A percentile compares a stretch with the other conserved stretches of the same genome.
Conservation (phyloP, 2,329 filamentous ascomycete genomes). For the Phaeomoniella chlamydospora region DNA sequence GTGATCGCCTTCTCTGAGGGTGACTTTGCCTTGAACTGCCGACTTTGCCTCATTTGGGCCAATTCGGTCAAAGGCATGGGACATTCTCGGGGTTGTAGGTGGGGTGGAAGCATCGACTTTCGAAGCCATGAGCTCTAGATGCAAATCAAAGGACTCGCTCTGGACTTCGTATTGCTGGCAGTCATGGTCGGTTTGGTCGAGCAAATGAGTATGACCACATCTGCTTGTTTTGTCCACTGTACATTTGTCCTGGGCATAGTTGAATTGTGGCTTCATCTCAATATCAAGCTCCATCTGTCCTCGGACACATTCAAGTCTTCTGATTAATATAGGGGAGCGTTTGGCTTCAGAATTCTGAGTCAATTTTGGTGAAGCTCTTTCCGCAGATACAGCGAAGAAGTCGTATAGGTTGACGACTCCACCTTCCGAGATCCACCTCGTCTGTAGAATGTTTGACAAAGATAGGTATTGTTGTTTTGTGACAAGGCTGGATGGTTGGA, state of each 20-base stretch:
- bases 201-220: conserved; percentile 20
- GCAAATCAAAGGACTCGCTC: neutral
- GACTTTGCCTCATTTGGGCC: neutral
- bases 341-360: conserved; percentile 17
- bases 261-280: conserved; percentile 59
- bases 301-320: conserved; percentile 58
- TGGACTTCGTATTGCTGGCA: neutral
- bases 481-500: conserved; percentile 40
- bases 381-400: conserved; percentile 60
- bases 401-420: conserved; percentile 61
- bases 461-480: conserved; percentile 69
- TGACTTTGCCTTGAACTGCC: neutral
- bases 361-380: conserved; percentile 46
- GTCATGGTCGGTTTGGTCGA: neutral
- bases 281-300: conserved; percentile 51
- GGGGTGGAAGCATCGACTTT: neutral
- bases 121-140: neutral
- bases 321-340: conserved; percentile 33
- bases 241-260: conserved; percentile 52
- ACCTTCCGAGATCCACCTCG: conserved; percentile 61
- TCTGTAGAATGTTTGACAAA: conserved; percentile 61
- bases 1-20: neutral
- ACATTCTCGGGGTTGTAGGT: neutral
- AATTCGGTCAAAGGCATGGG: neutral
- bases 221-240: conserved; percentile 31